These are phyloP conservation scores for Irpex lacteus DNA, from an alignment of 1,284 basidiomycete genomes.

Conservation along the genomic window DNA sequence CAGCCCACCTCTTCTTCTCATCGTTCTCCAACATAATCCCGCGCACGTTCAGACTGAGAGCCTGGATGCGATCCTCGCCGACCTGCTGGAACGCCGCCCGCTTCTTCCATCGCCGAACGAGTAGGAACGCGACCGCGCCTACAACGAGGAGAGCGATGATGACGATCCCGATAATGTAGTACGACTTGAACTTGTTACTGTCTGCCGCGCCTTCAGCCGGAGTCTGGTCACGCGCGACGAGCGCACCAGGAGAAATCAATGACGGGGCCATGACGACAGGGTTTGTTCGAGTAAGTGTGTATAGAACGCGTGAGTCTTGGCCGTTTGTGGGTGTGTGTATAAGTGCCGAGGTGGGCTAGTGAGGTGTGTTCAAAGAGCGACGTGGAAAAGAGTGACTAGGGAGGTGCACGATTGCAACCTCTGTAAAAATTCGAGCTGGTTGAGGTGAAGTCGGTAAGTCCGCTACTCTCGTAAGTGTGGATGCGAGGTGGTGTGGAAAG, in stretches of 20 bases:
- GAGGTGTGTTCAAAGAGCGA: background rate
- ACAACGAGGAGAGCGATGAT: constrained; percentile 40
- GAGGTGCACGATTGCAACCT: background rate
- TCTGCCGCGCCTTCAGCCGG: constrained; percentile 2
- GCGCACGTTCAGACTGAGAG: constrained; percentile 41
- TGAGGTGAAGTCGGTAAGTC: too few species aligned
- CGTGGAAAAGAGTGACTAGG: background rate
- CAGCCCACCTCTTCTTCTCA: constrained; percentile 16
- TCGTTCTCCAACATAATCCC: constrained; percentile 38
- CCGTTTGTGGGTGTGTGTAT: background rate
- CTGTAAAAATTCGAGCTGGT: too few species aligned
- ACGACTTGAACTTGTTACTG: constrained; percentile 24
- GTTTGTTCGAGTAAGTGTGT: too few species aligned
- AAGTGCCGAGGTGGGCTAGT: background rate
- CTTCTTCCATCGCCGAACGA: constrained; percentile 36
- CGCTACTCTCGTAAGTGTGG: too few species aligned
- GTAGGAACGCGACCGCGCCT: constrained; percentile 39
- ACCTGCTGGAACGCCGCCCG: constrained; percentile 24
- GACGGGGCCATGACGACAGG: constrained; percentile 5
- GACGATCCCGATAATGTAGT: constrained; percentile 46
- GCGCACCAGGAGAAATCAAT: background rate
- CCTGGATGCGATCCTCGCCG: background rate
- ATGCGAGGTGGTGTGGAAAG: background rate
- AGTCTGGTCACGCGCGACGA: constrained; percentile 14
- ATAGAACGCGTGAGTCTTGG: too few species aligned